Evolutionary conservation across 1,139 yeast genomes (phyloP).

Genomic region (Nakaseomyces uthaithaninus): DNA sequence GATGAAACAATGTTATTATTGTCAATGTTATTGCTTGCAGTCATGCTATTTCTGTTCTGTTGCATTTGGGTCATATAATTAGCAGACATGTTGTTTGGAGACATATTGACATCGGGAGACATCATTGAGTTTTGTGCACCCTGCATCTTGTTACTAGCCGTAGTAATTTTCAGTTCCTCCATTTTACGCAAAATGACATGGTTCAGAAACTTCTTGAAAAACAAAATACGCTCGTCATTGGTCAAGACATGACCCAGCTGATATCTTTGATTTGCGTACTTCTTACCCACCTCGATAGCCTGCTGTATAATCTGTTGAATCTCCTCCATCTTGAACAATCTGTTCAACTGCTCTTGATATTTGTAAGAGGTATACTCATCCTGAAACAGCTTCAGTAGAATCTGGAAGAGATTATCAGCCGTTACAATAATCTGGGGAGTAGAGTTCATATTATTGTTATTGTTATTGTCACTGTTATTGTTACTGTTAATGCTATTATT

Average conservation of each 20-base stretch:
- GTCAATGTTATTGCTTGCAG: too few relatives aligned
- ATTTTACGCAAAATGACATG: constrained; percentile 3
- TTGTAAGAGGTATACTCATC: constrained; percentile 4
- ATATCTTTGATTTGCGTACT: constrained; percentile 4
- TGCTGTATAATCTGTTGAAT: background rate
- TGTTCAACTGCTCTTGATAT: constrained; percentile 5
- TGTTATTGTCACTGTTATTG: background rate
- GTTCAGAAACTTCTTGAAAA: constrained; percentile 5
- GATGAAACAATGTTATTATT: too few relatives aligned
- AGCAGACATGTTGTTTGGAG: constrained; percentile 1
- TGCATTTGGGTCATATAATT: background rate
- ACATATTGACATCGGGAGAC: constrained; percentile 1
- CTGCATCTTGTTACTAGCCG: background rate
- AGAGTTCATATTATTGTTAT: background rate
- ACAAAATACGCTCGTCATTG: constrained; percentile 3
- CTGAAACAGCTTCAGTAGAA: constrained; percentile 2
- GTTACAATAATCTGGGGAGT: background rate
- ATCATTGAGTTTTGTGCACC: background rate
- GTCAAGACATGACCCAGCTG: constrained; percentile 6
- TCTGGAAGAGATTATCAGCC: background rate
- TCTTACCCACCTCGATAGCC: constrained; percentile 5
- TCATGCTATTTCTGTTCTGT: too few relatives aligned
- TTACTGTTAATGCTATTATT: constrained; percentile 12
- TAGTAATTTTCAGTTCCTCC: constrained; percentile 4
- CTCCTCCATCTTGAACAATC: constrained; percentile 5